Percentiles rank a stretch among this genome's conserved stretches.
Evolutionary conservation across 805 yeast species (phyloP).

Genomic region (Candida lessepsii): DNA sequence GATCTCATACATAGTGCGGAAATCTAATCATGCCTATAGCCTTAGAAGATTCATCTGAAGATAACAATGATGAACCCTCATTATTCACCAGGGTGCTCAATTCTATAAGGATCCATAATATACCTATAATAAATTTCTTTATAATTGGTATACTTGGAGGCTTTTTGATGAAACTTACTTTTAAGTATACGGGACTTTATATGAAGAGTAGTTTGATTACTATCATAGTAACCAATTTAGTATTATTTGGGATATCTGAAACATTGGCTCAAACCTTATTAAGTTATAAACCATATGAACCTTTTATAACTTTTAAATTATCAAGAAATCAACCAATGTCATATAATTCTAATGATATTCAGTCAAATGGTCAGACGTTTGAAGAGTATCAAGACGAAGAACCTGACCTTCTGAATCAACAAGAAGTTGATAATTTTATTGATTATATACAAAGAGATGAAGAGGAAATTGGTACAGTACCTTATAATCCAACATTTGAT

Average conservation of each 20-base stretch:
- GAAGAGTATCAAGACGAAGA: conserved; percentile 12
- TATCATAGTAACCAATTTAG: conserved; percentile 74
- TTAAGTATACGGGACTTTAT: conserved; percentile 60
- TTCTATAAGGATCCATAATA: conserved; percentile 38
- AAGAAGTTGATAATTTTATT: conserved; percentile 24
- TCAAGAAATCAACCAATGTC: conserved; percentile 12
- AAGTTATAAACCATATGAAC: conserved; percentile 23
- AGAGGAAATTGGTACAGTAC: conserved; percentile 9
- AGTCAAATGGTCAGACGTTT: background rate
- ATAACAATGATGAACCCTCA: background rate
- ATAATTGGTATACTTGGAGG: conserved; percentile 49
- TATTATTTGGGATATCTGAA: conserved; percentile 88
- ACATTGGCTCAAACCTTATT: conserved; percentile 77
- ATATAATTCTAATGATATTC: conserved; percentile 21
- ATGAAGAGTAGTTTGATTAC: conserved; percentile 68
- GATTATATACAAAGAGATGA: conserved; percentile 35
- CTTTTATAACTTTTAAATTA: conserved; percentile 11
- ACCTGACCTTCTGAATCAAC: conserved; percentile 16
- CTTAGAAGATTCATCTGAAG: conserved; percentile 1
- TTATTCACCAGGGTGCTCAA: conserved; percentile 26
- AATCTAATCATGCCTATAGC: background rate
- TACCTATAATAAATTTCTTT: conserved; percentile 57
- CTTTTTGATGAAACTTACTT: conserved; percentile 52
- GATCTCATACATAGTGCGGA: no score
- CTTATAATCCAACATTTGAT: conserved; percentile 11